phyloP scores from a whole-genome alignment of 225 moss, liverwort and hornwort species.

The Pseudisothecium myosuroides region DNA sequence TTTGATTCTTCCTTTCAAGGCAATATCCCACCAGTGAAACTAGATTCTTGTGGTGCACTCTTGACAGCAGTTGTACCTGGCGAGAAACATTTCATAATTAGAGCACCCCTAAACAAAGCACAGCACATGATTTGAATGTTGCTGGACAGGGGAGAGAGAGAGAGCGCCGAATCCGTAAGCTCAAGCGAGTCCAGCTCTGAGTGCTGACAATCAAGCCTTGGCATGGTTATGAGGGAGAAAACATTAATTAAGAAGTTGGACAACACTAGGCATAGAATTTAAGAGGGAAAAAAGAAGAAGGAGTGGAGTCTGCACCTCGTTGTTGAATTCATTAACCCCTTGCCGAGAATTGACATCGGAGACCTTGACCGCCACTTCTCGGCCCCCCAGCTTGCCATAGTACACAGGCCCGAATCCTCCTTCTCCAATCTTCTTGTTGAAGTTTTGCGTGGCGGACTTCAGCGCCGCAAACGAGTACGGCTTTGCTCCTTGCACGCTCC shows the following conservation, averaged over 20 bases:
- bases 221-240: no score
- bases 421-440: conserved; percentile 5
- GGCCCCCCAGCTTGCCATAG: conserved; percentile 17
- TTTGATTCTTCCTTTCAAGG: conserved; percentile 24
- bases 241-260: background rate
- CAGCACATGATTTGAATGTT: background rate
- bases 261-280: background rate
- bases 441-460: conserved; percentile 9
- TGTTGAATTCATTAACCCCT: conserved; percentile 30
- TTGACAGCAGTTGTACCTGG: conserved; percentile 47
- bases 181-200: background rate
- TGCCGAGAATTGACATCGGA: conserved; percentile 14
- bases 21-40: conserved; percentile 56
- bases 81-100: background rate
- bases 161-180: no score
- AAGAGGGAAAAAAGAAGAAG: background rate
- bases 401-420: conserved; percentile 41
- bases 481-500: conserved; percentile 1
- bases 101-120: background rate
- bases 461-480: background rate
- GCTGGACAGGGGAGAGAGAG: background rate
- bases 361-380: conserved; percentile 37
- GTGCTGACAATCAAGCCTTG: no score
- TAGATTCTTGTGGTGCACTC: conserved; percentile 62
- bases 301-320: conserved; percentile 11